phyloP scores from a whole-genome alignment of 208 protist genomes.

The Herpetomonas samuelpessoai region DNA sequence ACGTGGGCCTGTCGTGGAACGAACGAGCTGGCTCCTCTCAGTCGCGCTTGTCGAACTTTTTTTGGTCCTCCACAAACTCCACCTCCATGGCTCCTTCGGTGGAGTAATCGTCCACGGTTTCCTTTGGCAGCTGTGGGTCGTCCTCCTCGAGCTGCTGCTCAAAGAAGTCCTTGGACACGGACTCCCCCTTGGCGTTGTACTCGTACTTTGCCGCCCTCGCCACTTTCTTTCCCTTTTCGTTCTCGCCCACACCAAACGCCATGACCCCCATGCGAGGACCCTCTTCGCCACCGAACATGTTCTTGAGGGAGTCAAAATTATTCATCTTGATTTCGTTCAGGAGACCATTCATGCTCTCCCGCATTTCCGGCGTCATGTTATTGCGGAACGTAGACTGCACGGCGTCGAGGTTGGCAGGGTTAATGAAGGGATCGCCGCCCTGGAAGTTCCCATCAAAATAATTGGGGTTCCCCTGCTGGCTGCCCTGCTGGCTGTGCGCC shows the following conservation, averaged over 20 bases:
- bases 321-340: slow-evolving; percentile 1
- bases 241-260: slow-evolving; percentile 88
- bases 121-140: slow-evolving; percentile 73
- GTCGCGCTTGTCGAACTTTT: slow-evolving; percentile 7
- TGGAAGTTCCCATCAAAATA: slow-evolving; percentile 80
- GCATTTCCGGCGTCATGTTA: slow-evolving; percentile 82
- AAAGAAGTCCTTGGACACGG: slow-evolving; percentile 84
- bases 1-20: no score
- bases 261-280: slow-evolving; percentile 84
- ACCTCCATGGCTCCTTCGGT: slow-evolving; percentile 77
- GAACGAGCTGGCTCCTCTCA: no score
- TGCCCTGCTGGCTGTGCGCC: slow-evolving; percentile 1
- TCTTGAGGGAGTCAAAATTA: slow-evolving; percentile 1
- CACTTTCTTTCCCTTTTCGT: slow-evolving; percentile 90
- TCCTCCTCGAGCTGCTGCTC: slow-evolving; percentile 88
- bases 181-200: slow-evolving; percentile 76
- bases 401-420: slow-evolving; percentile 41
- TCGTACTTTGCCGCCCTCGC: slow-evolving; percentile 70
- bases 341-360: slow-evolving; percentile 54
- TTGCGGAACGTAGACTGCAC: slow-evolving; percentile 69
- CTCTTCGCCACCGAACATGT: slow-evolving; percentile 25
- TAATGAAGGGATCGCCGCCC: slow-evolving; percentile 50
- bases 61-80: slow-evolving; percentile 73
- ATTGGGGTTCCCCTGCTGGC: slow-evolving; percentile 15
- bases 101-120: slow-evolving; percentile 75